Evolutionary conservation across 177 flowering plant species (phyloP).

Genomic region (Vitis hybrid): DNA sequence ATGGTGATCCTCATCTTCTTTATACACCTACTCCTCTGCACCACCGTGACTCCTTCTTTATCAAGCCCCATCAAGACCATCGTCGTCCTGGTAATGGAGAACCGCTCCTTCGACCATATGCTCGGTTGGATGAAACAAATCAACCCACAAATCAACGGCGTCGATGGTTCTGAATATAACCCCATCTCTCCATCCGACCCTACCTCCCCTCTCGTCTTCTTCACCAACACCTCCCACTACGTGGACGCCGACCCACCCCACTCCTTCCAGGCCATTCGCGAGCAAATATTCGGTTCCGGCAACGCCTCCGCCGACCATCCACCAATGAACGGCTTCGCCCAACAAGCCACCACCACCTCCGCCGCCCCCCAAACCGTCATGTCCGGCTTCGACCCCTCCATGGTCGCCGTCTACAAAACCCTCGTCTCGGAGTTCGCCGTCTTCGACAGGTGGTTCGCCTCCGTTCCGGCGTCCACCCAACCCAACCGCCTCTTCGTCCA

Average conservation of each 20-base stretch:
- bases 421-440: conserved; percentile 69
- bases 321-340: conserved; percentile 85
- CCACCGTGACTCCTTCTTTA: neutral
- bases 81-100: conserved; percentile 78
- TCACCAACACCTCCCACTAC: conserved; percentile 46
- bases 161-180: conserved; percentile 67
- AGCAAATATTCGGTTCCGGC: conserved; percentile 77
- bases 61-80: conserved; percentile 58
- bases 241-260: conserved; percentile 92
- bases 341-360: conserved; percentile 57
- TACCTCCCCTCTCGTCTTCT: conserved; percentile 38
- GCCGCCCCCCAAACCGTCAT: conserved; percentile 50
- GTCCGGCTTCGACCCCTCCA: conserved; percentile 75
- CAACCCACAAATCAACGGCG: conserved; percentile 73
- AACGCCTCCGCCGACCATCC: conserved; percentile 43
- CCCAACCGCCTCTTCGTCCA: conserved; percentile 64
- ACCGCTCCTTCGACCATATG: conserved; percentile 87
- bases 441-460: conserved; percentile 74
- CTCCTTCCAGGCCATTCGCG: conserved; percentile 82
- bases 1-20: neutral
- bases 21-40: conserved; percentile 12
- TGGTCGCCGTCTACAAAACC: conserved; percentile 53
- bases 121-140: conserved; percentile 78
- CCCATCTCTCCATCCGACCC: conserved; percentile 48
- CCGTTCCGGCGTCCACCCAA: conserved; percentile 68